These are phyloP conservation scores for Agarophyton chilense DNA, from an alignment of 23 red algal species.

Conservation along the genomic window DNA sequence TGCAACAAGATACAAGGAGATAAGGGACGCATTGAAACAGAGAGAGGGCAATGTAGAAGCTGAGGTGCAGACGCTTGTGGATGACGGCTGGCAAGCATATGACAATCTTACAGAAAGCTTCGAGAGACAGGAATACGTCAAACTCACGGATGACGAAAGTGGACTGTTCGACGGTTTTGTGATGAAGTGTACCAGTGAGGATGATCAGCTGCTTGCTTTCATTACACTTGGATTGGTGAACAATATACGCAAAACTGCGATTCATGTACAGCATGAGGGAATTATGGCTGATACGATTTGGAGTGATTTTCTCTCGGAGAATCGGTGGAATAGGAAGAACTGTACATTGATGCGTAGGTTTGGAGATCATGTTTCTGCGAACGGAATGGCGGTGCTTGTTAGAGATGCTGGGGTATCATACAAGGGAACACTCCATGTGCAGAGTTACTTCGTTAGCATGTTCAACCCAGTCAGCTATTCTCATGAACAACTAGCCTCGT, in stretches of 20 bases:
- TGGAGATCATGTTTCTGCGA: background rate
- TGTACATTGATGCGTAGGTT: background rate
- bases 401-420: background rate
- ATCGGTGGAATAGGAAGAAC: background rate
- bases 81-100: conserved; percentile 3
- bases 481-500: background rate
- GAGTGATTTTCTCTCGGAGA: background rate
- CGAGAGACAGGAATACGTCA: background rate
- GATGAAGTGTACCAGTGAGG: background rate
- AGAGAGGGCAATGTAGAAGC: background rate
- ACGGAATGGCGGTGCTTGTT: background rate
- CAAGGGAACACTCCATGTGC: background rate
- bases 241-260: background rate
- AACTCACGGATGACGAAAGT: background rate
- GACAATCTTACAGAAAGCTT: background rate
- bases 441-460: background rate
- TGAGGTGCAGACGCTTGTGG: background rate
- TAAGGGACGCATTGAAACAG: background rate
- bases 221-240: background rate
- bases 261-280: background rate
- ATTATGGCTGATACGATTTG: background rate
- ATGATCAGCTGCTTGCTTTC: background rate
- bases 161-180: background rate
- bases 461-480: background rate
- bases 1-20: background rate